Evolutionary conservation across 75 land plant genomes (phyloP), one percentile per base, ranked within the genome.

Genomic region (Pinus tabuliformis): DNA sequence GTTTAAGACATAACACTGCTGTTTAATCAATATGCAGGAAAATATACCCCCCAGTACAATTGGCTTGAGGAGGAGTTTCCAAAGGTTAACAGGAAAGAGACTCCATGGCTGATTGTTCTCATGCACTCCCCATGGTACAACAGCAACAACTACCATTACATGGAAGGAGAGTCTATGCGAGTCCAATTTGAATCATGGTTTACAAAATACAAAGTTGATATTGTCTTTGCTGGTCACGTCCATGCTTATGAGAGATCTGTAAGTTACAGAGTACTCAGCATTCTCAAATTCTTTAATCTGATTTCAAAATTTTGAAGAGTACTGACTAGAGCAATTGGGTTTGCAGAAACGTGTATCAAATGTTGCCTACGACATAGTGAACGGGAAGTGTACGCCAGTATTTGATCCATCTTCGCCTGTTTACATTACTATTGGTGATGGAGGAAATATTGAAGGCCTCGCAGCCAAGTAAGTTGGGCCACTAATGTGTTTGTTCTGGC

Each of bases 81-180:
- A n/a, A 87, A 79, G 49, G 96, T 95, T 26, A 84, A 95, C 81
- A 73, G 98, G 60, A 81, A 45, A 21, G 84, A 83, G 77, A 95
- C 98, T 5, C 96, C 98, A 57, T 95, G 98, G 98, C 73, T 95
- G 72, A 91, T 95, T 78, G 86, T 95, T 57, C 84, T 93, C 15
- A 57, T 90, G 81, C 98, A 95, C 75, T 71, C 86, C 1, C 98
- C 98, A 36, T 93, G 93, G 93, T 95, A 95, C 77, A 91, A 95
- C 79, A 91, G 91, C 77, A 82, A 93, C 65, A 79, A 79, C 60
- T 82, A 86, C 61, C 98, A 95, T 49, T 95, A 89, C 79, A 87
- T 90, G 93, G 95, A 95, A 80, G 98, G 98, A 0, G 98, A 95
- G 66, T 79, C 80, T 63, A 95, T 95, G 98, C 83, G 96, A 37